A percentile compares a stretch with the other conserved stretches of the same genome.
These are phyloP conservation scores for Spathaspora girioi DNA, from an alignment of 805 yeast species.

Conservation along the genomic window DNA sequence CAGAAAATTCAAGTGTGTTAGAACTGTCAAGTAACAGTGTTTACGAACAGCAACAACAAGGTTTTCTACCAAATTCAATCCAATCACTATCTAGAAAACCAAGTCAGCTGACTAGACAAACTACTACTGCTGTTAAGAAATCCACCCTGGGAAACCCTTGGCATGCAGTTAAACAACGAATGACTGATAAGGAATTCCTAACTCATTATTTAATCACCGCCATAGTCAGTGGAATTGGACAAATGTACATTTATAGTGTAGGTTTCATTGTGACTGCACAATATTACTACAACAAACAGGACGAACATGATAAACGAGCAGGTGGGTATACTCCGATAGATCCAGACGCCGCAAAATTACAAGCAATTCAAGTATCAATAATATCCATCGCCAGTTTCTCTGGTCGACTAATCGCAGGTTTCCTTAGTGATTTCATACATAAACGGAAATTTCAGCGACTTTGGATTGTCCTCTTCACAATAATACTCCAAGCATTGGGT, in stretches of 20 bases:
- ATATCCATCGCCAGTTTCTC: slow-evolving; percentile 62
- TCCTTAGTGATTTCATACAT: slow-evolving; percentile 59
- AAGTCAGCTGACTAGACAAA: not conserved
- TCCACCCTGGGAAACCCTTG: slow-evolving; percentile 8
- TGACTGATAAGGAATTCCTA: slow-evolving; percentile 35
- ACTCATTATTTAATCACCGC: slow-evolving; percentile 53
- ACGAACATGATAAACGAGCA: not conserved
- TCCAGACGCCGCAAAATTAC: slow-evolving; percentile 40
- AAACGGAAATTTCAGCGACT: slow-evolving; percentile 52
- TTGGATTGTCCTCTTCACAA: slow-evolving; percentile 59
- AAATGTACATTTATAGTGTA: slow-evolving; percentile 67
- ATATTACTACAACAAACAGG: slow-evolving; percentile 11
- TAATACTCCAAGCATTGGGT: slow-evolving; percentile 29
- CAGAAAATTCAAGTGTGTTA: not conserved
- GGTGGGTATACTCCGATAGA: slow-evolving; percentile 4
- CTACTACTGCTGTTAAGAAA: not conserved
- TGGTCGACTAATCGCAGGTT: slow-evolving; percentile 65
- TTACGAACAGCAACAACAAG: not conserved
- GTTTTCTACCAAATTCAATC: slow-evolving; percentile 3
- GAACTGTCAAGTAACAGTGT: not conserved
- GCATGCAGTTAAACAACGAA: slow-evolving; percentile 16
- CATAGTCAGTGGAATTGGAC: slow-evolving; percentile 60
- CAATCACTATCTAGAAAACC: not conserved
- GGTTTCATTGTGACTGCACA: slow-evolving; percentile 64
- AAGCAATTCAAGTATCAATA: slow-evolving; percentile 69